Base-by-base conservation (phyloP, 768 basidiomycete species). In the Dictyophora rubrovolvata region DNA sequence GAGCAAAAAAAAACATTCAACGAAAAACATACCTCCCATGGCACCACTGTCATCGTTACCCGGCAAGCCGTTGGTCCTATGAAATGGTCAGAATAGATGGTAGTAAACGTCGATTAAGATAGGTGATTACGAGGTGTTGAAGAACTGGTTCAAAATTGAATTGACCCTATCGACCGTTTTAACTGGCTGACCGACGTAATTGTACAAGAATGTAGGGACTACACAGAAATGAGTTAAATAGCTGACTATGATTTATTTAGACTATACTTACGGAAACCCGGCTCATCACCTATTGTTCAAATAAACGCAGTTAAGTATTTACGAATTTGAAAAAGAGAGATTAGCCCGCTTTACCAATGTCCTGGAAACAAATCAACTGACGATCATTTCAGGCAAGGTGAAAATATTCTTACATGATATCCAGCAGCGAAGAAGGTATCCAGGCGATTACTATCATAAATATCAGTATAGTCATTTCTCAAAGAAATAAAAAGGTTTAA, bases 161-260 rank as follows among this genome's bases (percentile, higher is more conserved):
- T 60, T 48, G 36, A 64, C 64, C n/a, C 64, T 46, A 42, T 63
- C 60, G n/a, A 61, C 62, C 5, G 64, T 64, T 23, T 64, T 64
- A 34, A 53, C 62, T 11, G 64, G 64, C 14, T 60, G 62, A 5
- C 60, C 62, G 9, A 18, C 64, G 47, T 64, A 64, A 55, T 64
- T 64, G 28, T 64, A 64, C 11, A 64, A 21, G 61, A 59, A 59
- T 36, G 57, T 59, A 20, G 57, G 57, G 57, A 59, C 57, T 59
- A 28, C 20, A 18, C 20, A 18, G 18, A 22, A 48, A 37, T 37
- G 23, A 56, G 47, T 48, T 18, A 21, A 53, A 11, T n/a, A 57
- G 51, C 9, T 52, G 36, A 2, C 20, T n/a, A n/a, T n/a, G 12
- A 20, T 23, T 18, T n/a, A 23, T 20, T 21, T 17, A 34, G 5